A percentile compares a stretch with the other conserved stretches of the same genome.
Conservation (phyloP, 805 yeast genomes). For the Candida stauntonica region DNA sequence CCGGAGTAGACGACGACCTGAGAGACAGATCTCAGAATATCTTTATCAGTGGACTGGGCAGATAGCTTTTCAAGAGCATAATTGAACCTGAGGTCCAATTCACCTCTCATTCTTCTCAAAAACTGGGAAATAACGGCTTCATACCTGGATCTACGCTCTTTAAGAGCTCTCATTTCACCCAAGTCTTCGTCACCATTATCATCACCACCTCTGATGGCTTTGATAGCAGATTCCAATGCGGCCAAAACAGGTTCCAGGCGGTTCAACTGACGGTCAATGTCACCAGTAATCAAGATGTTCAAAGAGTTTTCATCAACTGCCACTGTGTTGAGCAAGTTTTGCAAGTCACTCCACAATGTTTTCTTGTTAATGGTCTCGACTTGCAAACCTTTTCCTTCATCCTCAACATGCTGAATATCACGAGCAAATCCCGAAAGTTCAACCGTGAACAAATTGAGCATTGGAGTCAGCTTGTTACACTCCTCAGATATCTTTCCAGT, state of each 20-base stretch:
- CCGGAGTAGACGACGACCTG: conserved; percentile 44
- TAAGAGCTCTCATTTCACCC: conserved; percentile 66
- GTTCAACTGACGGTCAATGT: conserved; percentile 43
- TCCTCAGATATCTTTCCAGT: conserved; percentile 43
- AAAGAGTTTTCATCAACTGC: conserved; percentile 57
- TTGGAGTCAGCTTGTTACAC: conserved; percentile 52
- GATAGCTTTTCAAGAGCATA: conserved; percentile 29
- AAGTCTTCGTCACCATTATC: conserved; percentile 36
- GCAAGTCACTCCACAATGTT: conserved; percentile 63
- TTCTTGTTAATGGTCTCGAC: conserved; percentile 80
- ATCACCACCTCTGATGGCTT: conserved; percentile 55
- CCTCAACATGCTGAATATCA: conserved; percentile 68
- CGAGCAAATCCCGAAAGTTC: conserved; percentile 60
- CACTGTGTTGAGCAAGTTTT: conserved; percentile 65
- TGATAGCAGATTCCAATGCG: conserved; percentile 59
- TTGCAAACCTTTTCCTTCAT: conserved; percentile 76
- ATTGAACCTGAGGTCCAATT: conserved; percentile 40
- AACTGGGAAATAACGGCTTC: conserved; percentile 53
- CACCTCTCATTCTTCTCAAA: conserved; percentile 39
- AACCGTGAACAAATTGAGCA: conserved; percentile 52
- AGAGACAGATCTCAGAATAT: conserved; percentile 24
- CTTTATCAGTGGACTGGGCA: conserved; percentile 6
- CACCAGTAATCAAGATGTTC: conserved; percentile 39
- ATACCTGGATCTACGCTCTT: conserved; percentile 58
- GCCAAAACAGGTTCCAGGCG: conserved; percentile 54